Conservation (phyloP, 192 early-diverging fungal genomes). For the Backusella morwellensis region DNA sequence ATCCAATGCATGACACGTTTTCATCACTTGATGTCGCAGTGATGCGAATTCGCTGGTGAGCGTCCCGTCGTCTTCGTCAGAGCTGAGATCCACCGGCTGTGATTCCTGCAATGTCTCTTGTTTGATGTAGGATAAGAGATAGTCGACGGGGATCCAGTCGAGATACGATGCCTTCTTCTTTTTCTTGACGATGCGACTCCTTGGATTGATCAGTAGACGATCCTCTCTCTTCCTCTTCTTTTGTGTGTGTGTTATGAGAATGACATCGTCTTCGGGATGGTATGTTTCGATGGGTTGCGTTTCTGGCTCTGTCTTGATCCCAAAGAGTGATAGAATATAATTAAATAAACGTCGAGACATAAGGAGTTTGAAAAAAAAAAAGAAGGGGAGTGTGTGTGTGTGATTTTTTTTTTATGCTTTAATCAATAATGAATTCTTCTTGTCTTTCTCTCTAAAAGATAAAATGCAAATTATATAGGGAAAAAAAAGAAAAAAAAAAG, state of each 20-base stretch:
- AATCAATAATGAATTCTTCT: too few species aligned
- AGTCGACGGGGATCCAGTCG: not conserved
- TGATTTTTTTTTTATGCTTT: not conserved
- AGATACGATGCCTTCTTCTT: not conserved
- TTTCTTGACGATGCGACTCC: not conserved
- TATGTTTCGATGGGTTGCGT: not conserved
- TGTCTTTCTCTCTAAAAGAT: too few species aligned
- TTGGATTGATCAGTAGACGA: not conserved
- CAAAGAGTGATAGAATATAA: slow-evolving; percentile 25
- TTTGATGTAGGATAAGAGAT: not conserved
- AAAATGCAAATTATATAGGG: not conserved
- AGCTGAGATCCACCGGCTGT: not conserved
- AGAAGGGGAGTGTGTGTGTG: not conserved
- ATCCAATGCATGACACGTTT: not conserved
- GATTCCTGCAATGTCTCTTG: not conserved
- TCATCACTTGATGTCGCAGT: not conserved
- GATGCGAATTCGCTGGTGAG: not conserved
- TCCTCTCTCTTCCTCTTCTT: not conserved
- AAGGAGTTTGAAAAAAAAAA: not conserved
- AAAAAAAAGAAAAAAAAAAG: not conserved
- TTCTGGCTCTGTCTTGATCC: not conserved
- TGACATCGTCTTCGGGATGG: not conserved
- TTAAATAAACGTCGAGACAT: not conserved
- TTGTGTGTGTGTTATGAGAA: not conserved
- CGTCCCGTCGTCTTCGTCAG: not conserved